Conservation (phyloP, 257 asterid genomes). For the Lavandula angustifolia region DNA sequence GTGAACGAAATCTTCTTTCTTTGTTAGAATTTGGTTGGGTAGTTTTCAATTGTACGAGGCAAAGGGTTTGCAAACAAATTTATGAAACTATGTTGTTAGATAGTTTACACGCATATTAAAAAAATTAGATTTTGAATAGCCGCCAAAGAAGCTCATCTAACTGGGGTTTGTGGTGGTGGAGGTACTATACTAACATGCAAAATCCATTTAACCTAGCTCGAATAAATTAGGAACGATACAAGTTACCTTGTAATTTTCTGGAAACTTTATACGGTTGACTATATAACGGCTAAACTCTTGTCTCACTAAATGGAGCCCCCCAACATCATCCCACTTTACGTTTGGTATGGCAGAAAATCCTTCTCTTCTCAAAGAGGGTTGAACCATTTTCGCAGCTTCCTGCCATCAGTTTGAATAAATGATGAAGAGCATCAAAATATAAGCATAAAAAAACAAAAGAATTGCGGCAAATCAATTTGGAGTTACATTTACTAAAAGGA, state of each 20-base stretch:
- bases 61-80: conserved; percentile 8
- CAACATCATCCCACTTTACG: conserved; percentile 92
- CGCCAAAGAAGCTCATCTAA: conserved; percentile 5
- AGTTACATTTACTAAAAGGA: no score
- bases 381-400: conserved; percentile 81
- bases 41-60: not conserved
- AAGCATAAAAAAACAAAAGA: not conserved
- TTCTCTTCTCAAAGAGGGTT: conserved; percentile 84
- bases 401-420: conserved; percentile 37
- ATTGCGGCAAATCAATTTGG: no score
- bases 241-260: conserved; percentile 69
- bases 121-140: not conserved
- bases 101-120: not conserved
- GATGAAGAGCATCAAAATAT: conserved; percentile 25
- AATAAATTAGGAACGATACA: conserved; percentile 10
- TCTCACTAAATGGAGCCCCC: conserved; percentile 73
- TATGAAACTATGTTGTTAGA: not conserved
- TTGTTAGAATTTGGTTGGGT: not conserved
- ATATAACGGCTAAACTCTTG: conserved; percentile 64
- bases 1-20: not conserved
- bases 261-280: conserved; percentile 64
- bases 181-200: not conserved
- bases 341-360: conserved; percentile 86
- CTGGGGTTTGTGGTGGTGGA: no score
- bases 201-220: conserved; percentile 17